A percentile compares a stretch with the other conserved stretches of the same genome.
These are phyloP conservation scores for Rhodomyrtus tomentosa DNA, from an alignment of 345 rosid species.

Conservation along the genomic window DNA sequence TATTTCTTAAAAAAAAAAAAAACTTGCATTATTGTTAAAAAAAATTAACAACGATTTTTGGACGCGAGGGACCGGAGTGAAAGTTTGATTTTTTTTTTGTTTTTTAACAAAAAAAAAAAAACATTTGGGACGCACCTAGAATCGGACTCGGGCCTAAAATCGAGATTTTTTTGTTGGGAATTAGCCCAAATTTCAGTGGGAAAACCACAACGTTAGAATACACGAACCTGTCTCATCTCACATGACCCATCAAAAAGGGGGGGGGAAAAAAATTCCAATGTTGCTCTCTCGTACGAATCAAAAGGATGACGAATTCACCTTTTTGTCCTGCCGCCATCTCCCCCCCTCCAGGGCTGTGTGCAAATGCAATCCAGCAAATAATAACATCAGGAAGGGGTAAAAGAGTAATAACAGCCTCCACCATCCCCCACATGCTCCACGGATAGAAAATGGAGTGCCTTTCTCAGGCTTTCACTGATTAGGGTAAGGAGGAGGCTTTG, in stretches of 20 bases:
- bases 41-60: no score
- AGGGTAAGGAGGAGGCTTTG: background rate
- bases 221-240: no score
- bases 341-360: accelerated
- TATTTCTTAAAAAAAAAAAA: no score
- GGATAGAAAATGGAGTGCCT: background rate
- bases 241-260: no score
- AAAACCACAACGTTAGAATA: background rate
- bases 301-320: background rate
- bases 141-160: no score
- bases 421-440: background rate
- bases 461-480: background rate
- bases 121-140: no score
- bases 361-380: background rate
- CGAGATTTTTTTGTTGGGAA: no score
- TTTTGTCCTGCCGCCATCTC: background rate
- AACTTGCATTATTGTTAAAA: no score
- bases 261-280: no score
- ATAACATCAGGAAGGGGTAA: background rate
- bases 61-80: no score
- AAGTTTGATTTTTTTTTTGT: no score
- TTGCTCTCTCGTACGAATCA: background rate
- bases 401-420: background rate
- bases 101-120: no score
- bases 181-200: background rate